phyloP scores from a whole-genome alignment of 2,329 filamentous ascomycete genomes.

The Pseudodiploospora longispora region DNA sequence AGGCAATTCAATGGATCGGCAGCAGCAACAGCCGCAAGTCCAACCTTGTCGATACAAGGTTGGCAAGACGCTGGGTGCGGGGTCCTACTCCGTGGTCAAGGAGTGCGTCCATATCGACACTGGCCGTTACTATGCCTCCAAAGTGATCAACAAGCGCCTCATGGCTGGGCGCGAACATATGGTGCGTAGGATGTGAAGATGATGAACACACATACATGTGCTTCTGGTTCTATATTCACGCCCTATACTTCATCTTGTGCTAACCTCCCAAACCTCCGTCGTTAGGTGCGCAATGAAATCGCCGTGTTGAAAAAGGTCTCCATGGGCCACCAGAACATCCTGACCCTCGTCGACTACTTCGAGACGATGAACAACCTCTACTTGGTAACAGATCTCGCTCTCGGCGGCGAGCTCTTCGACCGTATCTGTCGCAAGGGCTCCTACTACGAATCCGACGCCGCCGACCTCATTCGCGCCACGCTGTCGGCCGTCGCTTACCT shows the following conservation, averaged over 20 bases:
- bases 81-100: slow-evolving; percentile 96
- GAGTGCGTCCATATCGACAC: slow-evolving; percentile 99
- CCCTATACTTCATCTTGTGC: no score
- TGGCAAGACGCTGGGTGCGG: slow-evolving; percentile 91
- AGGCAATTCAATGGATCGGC: slow-evolving; percentile 16
- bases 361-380: slow-evolving; percentile 99
- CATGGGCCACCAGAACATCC: slow-evolving; percentile 96
- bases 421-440: slow-evolving; percentile 97
- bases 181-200: slow-evolving; percentile 44
- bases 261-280: neutral
- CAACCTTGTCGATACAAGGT: slow-evolving; percentile 98
- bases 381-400: slow-evolving; percentile 90
- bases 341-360: slow-evolving; percentile 97
- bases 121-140: slow-evolving; percentile 94
- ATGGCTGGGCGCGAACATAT: slow-evolving; percentile 98
- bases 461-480: slow-evolving; percentile 87
- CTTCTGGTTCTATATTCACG: no score
- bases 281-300: slow-evolving; percentile 90
- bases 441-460: slow-evolving; percentile 96
- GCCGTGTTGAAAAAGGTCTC: slow-evolving; percentile 96
- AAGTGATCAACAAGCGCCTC: slow-evolving; percentile 97
- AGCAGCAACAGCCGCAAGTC: slow-evolving; percentile 50
- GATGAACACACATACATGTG: neutral
- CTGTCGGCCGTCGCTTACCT: slow-evolving; percentile 97
- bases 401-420: slow-evolving; percentile 95